These are phyloP conservation scores for Beta lomatogona DNA, from an alignment of 179 eudicot species.

Conservation along the genomic window DNA sequence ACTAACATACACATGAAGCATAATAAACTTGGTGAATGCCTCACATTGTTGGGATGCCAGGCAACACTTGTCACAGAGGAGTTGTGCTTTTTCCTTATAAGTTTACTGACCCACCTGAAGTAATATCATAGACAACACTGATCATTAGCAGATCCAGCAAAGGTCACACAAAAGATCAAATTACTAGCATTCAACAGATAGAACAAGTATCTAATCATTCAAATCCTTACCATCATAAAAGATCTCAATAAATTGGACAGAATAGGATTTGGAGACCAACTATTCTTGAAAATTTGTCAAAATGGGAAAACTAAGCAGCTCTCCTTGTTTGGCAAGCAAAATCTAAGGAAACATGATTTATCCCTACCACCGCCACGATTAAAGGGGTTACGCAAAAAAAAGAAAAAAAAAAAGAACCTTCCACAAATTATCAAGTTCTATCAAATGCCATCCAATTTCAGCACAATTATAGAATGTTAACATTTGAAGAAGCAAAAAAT, in stretches of 20 bases:
- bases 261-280: neutral
- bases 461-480: neutral
- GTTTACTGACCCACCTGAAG: conserved; percentile 99
- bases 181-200: neutral
- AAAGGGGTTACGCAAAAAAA: too few relatives aligned
- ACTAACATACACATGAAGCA: conserved; percentile 2
- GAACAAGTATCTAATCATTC: neutral
- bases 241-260: neutral
- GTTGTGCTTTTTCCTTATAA: conserved; percentile 90
- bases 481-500: neutral
- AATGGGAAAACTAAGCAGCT: neutral
- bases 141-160: neutral
- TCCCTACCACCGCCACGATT: neutral
- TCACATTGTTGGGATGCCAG: conserved; percentile 98
- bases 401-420: neutral
- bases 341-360: neutral
- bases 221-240: neutral
- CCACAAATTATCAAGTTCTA: neutral
- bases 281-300: neutral
- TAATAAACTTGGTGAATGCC: conserved; percentile 29
- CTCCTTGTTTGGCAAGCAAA: neutral
- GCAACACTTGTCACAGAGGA: conserved; percentile 98
- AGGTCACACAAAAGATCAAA: neutral
- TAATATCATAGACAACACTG: conserved; percentile 16
- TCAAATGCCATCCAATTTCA: neutral